Evolutionary conservation across 176 grass and related monocot species (phyloP), one percentile per base, ranked within the genome.

Genomic region (Avena sativa): DNA sequence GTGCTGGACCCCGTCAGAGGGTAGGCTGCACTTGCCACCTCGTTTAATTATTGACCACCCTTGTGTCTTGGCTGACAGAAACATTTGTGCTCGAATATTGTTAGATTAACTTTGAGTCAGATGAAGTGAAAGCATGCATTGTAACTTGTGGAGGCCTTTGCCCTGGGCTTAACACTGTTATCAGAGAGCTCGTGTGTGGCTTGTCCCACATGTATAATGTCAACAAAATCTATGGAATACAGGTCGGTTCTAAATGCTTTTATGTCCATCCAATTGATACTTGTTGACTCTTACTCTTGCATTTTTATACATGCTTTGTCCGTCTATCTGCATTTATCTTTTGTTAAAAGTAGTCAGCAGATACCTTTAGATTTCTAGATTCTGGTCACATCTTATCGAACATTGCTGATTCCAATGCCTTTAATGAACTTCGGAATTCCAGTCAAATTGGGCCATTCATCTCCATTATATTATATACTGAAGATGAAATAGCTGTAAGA

Each of bases 111-210:
- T 99, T 94, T 60, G 92, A 96, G 17, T 83, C 97, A 23, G 94
- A 96, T 79, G 94, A 99, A 53, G 97, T 96, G 25, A 84, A 89
- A 80, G 87, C 92, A 53, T 99, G 97, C 86, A 99, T 99, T 93
- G 94, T 99, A 74, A 96, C 92, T 26, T 99, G 97, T 86, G 97
- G 97, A 85, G 97, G 97, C 56, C 92, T 99, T 71, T 99, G 97
- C 85, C 97, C 97, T 89, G 97, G 97, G 19, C 92, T 99, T 87
- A 99, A 96, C 83, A 99, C 97, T 36, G 97, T 99, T 56, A 99
- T 99, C 73, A 96, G 97, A 73, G 97, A 99, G 79, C 57, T 99
- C 8, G 97, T 99, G 49, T 99, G 97, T 90, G 92, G 94, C 50
- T 87, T 99, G 79, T 86, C 90, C 13, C 89, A 99, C 89, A 99